Evolutionary conservation across 768 basidiomycete genomes (phyloP).

Genomic region (Mycena metata): DNA sequence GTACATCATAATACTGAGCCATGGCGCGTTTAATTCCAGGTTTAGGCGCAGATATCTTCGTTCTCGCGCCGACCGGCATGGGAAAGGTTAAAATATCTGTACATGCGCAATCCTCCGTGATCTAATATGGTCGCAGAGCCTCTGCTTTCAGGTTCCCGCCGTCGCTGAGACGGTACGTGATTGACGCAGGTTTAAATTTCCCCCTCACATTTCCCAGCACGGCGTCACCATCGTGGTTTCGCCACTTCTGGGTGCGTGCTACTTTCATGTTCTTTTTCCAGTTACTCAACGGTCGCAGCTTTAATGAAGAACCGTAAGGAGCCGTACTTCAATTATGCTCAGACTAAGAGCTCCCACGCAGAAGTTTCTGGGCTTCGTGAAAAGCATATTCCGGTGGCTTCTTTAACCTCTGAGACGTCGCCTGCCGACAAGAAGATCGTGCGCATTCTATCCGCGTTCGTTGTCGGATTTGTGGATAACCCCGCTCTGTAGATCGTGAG

Average conservation of each 20-base stretch:
- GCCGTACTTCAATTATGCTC: background rate
- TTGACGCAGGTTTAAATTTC: background rate
- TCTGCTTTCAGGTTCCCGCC: constrained; percentile 91
- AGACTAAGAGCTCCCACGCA: constrained; percentile 42
- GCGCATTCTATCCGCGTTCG: constrained; percentile 10
- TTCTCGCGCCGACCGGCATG: constrained; percentile 90
- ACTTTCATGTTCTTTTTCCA: background rate
- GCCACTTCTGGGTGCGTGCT: constrained; percentile 68
- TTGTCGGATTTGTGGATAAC: background rate
- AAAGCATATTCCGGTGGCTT: constrained; percentile 68
- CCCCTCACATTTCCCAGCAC: constrained; percentile 52
- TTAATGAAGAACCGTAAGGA: constrained; percentile 85
- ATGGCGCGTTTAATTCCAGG: background rate
- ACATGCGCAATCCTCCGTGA: background rate
- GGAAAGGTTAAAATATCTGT: constrained; percentile 72
- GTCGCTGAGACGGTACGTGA: constrained; percentile 67
- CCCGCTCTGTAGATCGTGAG: constrained; percentile 62
- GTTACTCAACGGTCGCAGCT: constrained; percentile 56
- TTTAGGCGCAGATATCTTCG: constrained; percentile 79
- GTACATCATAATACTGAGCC: constrained; percentile 17
- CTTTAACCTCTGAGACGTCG: constrained; percentile 77
- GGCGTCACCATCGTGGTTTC: constrained; percentile 85
- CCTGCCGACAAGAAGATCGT: constrained; percentile 69
- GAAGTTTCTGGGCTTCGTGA: constrained; percentile 74
- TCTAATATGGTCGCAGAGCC: constrained; percentile 60